A percentile compares a stretch with the other conserved stretches of the same genome.
These are phyloP conservation scores for Yamadazyma diddensiae DNA, from an alignment of 1,139 yeast genomes.

Conservation along the genomic window DNA sequence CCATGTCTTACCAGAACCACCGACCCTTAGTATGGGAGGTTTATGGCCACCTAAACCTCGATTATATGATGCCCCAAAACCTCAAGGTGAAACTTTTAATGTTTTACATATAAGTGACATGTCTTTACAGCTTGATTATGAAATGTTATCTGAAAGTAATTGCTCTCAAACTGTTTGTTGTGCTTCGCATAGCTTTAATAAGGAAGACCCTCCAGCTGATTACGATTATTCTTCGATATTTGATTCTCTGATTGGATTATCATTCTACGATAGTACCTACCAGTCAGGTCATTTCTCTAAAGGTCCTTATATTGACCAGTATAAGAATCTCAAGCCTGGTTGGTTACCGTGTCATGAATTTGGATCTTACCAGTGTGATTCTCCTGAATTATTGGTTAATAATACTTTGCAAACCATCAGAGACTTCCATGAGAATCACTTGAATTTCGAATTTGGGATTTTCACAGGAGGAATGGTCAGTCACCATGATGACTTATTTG, in stretches of 20 bases:
- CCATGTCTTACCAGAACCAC: slow-evolving; percentile 44
- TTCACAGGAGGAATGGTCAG: slow-evolving; percentile 31
- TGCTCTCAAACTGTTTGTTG: slow-evolving; percentile 30
- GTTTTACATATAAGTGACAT: slow-evolving; percentile 30
- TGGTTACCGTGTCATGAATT: slow-evolving; percentile 31
- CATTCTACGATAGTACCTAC: slow-evolving; percentile 24
- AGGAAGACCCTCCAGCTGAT: slow-evolving; percentile 10
- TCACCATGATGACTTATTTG: slow-evolving; percentile 20
- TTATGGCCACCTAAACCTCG: slow-evolving; percentile 41
- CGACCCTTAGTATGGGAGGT: slow-evolving; percentile 32
- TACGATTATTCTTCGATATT: slow-evolving; percentile 17
- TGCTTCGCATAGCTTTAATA: slow-evolving; percentile 20
- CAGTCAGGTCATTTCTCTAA: slow-evolving; percentile 21
- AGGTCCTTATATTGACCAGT: slow-evolving; percentile 22
- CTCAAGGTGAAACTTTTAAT: slow-evolving; percentile 17
- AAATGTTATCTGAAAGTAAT: slow-evolving; percentile 25
- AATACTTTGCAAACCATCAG: slow-evolving; percentile 25
- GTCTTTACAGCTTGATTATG: slow-evolving; percentile 24
- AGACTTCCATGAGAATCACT: slow-evolving; percentile 22
- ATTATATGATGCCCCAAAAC: slow-evolving; percentile 24
- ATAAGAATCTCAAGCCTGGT: slow-evolving; percentile 12
- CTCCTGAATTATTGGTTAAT: slow-evolving; percentile 27
- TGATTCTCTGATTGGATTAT: slow-evolving; percentile 14
- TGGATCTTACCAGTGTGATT: slow-evolving; percentile 30
- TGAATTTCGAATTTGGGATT: slow-evolving; percentile 27